Evolutionary conservation across 345 rosid genomes (phyloP).

Genomic region (Dipteronia sinensis): DNA sequence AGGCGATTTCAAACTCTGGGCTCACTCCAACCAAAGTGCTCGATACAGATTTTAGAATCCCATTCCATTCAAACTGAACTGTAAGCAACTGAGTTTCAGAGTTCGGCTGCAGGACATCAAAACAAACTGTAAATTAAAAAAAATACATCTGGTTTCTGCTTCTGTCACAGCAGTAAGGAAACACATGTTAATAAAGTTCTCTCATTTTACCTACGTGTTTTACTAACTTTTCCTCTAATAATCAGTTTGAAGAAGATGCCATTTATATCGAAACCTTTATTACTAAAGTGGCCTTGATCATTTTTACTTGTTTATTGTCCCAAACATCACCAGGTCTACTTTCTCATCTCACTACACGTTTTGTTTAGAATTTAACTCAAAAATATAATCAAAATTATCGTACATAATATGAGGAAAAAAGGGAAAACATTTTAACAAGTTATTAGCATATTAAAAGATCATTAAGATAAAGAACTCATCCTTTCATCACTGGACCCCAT

Average conservation of each 20-base stretch:
- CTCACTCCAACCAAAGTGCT: constrained; percentile 80
- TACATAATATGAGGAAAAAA: background rate
- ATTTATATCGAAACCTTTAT: background rate
- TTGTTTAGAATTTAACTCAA: background rate
- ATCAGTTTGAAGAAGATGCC: background rate
- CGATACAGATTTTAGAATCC: constrained; percentile 85
- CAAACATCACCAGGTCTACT: background rate
- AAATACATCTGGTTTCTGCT: background rate
- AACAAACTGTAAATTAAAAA: constrained; percentile 4
- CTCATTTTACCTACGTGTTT: background rate
- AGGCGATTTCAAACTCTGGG: constrained; percentile 89
- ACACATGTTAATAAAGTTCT: background rate
- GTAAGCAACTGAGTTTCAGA: constrained; percentile 82
- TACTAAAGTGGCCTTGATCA: background rate
- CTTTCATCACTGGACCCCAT: background rate
- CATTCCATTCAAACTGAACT: constrained; percentile 91
- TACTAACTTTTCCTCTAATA: background rate
- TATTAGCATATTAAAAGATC: background rate
- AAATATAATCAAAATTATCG: background rate
- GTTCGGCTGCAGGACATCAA: constrained; percentile 58
- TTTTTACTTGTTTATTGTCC: background rate
- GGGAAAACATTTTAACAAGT: background rate
- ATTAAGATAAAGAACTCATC: background rate
- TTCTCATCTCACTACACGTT: background rate
- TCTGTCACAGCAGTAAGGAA: background rate